Evolutionary conservation across 23 red algal species (phyloP), one percentile per base, ranked within the genome.

Genomic region (Gracilariopsis chorda): DNA sequence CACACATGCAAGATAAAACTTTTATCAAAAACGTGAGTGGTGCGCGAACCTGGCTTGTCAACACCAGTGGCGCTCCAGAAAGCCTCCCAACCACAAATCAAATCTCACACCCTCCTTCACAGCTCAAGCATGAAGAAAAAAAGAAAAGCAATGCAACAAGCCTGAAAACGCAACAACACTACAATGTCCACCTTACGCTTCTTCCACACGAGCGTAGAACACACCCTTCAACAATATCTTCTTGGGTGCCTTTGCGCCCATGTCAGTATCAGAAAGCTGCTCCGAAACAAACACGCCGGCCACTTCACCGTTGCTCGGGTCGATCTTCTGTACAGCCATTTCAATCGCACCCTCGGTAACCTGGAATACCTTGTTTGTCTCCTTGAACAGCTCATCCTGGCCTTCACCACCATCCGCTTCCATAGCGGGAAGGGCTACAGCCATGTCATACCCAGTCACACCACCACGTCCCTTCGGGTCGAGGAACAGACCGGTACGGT

Each of bases 351-450:
- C 96, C n/a, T 90, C 74, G 5, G 88, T 93, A 27, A 95, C 93
- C 57, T 98, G 77, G 89, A 98, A 98, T 57, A 93, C 79, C 94
- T 98, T 98, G 93, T 98, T 95, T 41, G 93, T 98, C 89, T 98
- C 96, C 84, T 90, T 92, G 44, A 75, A 78, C 13, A 98, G 80
- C 57, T 94, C 92, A 48, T 94, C 88, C 91, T 98, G 96, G 4
- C 96, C 96, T 60, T 95, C 96, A 19, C 64, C 96, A 53, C 96
- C 96, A 55, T 98, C 96, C 3, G 96, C 96, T 89, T 95, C 83
- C 71, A 92, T 92, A 29, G 83, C 96, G 32, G 96, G 96, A 57
- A 98, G 83, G 21, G 81, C 96, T 17, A 98, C 92, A 7, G 96
- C 96, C 96, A 98, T 98, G 58, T 98, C 96, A 61, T 98, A 98